These are phyloP conservation scores for Nakazawaea laoshanensis DNA, from an alignment of 805 yeast genomes.

Conservation along the genomic window DNA sequence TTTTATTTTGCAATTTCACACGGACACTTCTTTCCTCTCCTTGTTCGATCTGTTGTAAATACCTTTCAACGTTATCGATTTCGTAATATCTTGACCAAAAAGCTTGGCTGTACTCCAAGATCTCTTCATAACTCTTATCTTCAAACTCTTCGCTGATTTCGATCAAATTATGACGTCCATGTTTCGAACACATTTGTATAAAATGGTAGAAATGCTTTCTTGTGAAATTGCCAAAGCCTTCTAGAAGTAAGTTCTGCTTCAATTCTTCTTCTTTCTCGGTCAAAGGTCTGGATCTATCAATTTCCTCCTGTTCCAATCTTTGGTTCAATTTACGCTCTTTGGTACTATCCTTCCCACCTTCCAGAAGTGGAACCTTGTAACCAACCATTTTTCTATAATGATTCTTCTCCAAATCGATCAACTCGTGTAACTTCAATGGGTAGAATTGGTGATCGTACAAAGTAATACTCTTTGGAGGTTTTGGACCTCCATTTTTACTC, in stretches of 20 bases:
- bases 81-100: constrained; percentile 77
- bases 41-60: constrained; percentile 68
- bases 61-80: constrained; percentile 86
- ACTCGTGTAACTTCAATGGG: constrained; percentile 64
- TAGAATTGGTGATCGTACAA: constrained; percentile 88
- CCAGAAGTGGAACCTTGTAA: constrained; percentile 51
- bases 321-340: constrained; percentile 32
- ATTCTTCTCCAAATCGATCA: constrained; percentile 76
- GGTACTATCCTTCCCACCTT: constrained; percentile 18
- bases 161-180: constrained; percentile 69
- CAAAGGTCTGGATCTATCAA: constrained; percentile 68
- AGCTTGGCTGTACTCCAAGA: constrained; percentile 62
- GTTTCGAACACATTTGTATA: constrained; percentile 62
- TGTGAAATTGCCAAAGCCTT: constrained; percentile 79
- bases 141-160: constrained; percentile 75
- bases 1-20: constrained; percentile 63
- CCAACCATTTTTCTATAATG: constrained; percentile 63
- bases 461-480: constrained; percentile 77
- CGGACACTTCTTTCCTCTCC: constrained; percentile 81
- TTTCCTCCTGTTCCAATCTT: constrained; percentile 59
- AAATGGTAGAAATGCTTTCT: constrained; percentile 84
- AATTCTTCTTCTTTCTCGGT: constrained; percentile 72
- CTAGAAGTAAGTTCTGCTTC: constrained; percentile 46
- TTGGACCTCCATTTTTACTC: constrained; percentile 48
- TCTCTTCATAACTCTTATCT: constrained; percentile 74